A percentile compares a stretch with the other conserved stretches of the same genome.
Conservation (phyloP, 73 alveolate genomes). For the Uronychia setigera region DNA sequence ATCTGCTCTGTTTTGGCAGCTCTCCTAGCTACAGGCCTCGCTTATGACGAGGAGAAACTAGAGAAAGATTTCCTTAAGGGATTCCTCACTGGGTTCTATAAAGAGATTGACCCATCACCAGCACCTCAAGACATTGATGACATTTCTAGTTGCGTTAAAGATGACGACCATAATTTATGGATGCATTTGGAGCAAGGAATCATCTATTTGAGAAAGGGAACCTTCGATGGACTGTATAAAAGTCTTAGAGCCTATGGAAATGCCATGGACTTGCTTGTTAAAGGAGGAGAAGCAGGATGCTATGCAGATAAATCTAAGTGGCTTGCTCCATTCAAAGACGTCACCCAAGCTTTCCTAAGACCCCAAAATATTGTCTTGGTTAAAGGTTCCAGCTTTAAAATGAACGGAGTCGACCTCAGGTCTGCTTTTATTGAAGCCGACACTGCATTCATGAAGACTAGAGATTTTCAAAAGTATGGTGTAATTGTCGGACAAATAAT, state of each 20-base stretch:
- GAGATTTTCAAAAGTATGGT: background rate
- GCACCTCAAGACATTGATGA: background rate
- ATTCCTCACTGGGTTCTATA: background rate
- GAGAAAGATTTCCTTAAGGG: background rate
- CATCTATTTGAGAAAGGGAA: background rate
- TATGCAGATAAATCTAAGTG: background rate
- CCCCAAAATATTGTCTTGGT: background rate
- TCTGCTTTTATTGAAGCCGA: background rate
- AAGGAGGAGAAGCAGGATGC: background rate
- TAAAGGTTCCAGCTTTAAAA: background rate
- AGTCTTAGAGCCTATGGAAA: background rate
- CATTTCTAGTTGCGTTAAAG: background rate
- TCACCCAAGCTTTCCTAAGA: background rate
- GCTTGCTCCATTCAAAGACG: background rate
- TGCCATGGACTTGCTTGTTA: background rate
- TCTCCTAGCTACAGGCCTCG: background rate
- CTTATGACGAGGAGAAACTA: background rate
- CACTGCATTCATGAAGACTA: background rate
- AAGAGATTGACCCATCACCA: background rate
- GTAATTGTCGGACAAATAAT: background rate
- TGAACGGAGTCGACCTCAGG: background rate
- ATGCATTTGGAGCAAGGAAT: background rate
- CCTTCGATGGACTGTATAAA: background rate
- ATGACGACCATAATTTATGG: background rate
- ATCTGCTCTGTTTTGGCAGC: background rate